A percentile compares a stretch with the other conserved stretches of the same genome.
phyloP scores from a whole-genome alignment of 108 stramenopile species.

The Nitzschia sp. region DNA sequence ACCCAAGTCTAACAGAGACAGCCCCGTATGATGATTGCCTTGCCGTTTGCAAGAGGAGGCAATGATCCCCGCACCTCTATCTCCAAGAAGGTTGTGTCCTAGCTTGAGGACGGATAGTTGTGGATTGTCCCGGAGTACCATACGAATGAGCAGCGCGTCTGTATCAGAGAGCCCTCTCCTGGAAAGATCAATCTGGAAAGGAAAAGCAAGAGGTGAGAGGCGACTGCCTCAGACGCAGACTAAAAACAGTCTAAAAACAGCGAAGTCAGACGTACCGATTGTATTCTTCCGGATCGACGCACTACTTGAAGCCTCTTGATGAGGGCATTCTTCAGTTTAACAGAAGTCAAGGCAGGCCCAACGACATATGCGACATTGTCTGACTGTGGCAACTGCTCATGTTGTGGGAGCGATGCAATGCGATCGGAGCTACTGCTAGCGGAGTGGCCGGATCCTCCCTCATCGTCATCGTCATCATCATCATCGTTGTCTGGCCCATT shows the following conservation, averaged over 20 bases:
- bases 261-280: slow-evolving; percentile 34
- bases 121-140: slow-evolving; percentile 55
- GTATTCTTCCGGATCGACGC: slow-evolving; percentile 32
- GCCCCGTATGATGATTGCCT: slow-evolving; percentile 54
- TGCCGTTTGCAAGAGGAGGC: slow-evolving; percentile 51
- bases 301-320: slow-evolving; percentile 18
- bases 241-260: background rate
- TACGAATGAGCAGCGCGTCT: slow-evolving; percentile 56
- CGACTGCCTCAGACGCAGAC: background rate
- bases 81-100: slow-evolving; percentile 71
- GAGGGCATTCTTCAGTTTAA: slow-evolving; percentile 26
- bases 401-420: slow-evolving; percentile 28
- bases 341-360: slow-evolving; percentile 14
- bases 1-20: slow-evolving; percentile 68
- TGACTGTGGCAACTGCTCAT: slow-evolving; percentile 23
- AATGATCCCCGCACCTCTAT: slow-evolving; percentile 60
- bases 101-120: slow-evolving; percentile 76
- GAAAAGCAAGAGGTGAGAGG: slow-evolving; percentile 4
- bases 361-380: slow-evolving; percentile 28
- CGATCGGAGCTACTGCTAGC: background rate
- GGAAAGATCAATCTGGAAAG: slow-evolving; percentile 66
- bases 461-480: background rate
- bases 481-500: no score
- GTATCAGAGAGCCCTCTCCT: slow-evolving; percentile 46
- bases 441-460: background rate